A percentile compares a stretch with the other conserved stretches of the same genome.
phyloP scores from a whole-genome alignment of 345 rosid species.

The Noccaea bulbosa region DNA sequence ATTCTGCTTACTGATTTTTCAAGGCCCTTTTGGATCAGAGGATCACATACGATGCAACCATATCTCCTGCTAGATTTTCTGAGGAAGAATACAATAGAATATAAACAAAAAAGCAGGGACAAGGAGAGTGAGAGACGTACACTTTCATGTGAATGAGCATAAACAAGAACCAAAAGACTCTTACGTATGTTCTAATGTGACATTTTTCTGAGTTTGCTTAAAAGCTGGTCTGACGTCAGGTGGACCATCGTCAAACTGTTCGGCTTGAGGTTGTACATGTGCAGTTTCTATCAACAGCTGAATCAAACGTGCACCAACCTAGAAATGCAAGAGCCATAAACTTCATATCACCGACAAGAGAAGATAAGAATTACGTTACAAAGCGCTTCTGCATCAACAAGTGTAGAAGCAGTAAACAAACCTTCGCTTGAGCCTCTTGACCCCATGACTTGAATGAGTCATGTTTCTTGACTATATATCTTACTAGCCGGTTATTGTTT shows the following conservation, averaged over 20 bases:
- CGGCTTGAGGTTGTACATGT: conserved; percentile 81
- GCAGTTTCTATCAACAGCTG: conserved; percentile 86
- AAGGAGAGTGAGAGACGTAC: conserved; percentile 6
- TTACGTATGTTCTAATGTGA: conserved; percentile 68
- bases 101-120: not conserved
- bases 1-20: conserved; percentile 80
- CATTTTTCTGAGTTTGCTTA: conserved; percentile 61
- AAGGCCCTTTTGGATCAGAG: conserved; percentile 76
- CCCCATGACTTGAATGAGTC: conserved; percentile 84
- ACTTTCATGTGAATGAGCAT: no score
- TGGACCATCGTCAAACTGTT: conserved; percentile 74
- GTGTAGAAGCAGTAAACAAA: conserved; percentile 42
- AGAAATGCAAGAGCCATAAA: conserved; percentile 37
- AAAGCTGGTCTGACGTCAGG: conserved; percentile 96
- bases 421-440: conserved; percentile 90
- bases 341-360: conserved; percentile 30
- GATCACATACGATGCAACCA: conserved; percentile 94
- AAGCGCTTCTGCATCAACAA: conserved; percentile 11
- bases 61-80: conserved; percentile 84
- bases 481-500: conserved; percentile 70
- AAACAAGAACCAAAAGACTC: conserved; percentile 39
- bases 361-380: not conserved
- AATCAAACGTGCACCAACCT: conserved; percentile 92
- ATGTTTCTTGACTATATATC: conserved; percentile 58
- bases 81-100: conserved; percentile 38